phyloP scores from a whole-genome alignment of 2,329 filamentous ascomycete species.

The Pestalotiopsis sp. region DNA sequence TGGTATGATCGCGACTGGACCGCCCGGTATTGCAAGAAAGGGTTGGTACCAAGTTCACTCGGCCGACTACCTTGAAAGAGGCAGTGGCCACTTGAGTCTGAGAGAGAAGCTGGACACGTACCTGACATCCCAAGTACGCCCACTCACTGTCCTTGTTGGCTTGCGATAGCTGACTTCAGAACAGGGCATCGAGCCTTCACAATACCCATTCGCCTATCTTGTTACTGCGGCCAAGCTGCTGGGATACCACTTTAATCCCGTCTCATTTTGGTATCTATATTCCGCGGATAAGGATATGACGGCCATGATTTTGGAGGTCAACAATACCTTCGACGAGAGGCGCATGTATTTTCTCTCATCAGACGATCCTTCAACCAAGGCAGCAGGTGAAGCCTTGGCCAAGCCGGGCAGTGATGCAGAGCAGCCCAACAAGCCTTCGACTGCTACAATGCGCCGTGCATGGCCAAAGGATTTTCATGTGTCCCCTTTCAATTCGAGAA shows the following conservation, averaged over 20 bases:
- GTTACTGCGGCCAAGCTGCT: slow-evolving; percentile 71
- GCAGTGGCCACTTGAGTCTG: slow-evolving; percentile 52
- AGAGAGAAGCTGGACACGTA: slow-evolving; percentile 64
- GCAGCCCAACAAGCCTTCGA: neutral
- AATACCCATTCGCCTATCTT: slow-evolving; percentile 70
- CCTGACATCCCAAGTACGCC: slow-evolving; percentile 56
- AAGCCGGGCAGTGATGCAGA: slow-evolving; percentile 9
- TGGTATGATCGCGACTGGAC: slow-evolving; percentile 54
- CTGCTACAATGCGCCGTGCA: slow-evolving; percentile 43
- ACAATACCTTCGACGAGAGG: slow-evolving; percentile 75
- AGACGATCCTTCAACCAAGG: slow-evolving; percentile 24
- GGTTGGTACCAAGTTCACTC: slow-evolving; percentile 63
- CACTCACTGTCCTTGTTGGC: neutral
- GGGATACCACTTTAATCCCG: slow-evolving; percentile 73
- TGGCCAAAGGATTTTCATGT: slow-evolving; percentile 77
- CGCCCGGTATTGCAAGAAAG: slow-evolving; percentile 19
- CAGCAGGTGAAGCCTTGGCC: slow-evolving; percentile 13
- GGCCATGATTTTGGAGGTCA: slow-evolving; percentile 72
- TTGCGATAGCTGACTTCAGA: neutral
- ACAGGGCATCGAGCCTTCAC: slow-evolving; percentile 58
- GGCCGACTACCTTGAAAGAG: slow-evolving; percentile 62
- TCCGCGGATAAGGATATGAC: slow-evolving; percentile 55
- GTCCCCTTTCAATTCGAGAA: slow-evolving; percentile 71
- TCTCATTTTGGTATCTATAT: slow-evolving; percentile 82
- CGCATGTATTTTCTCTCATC: slow-evolving; percentile 63